Conservation (phyloP, 2,329 filamentous ascomycete genomes). For the Exophiala xenobiotica region DNA sequence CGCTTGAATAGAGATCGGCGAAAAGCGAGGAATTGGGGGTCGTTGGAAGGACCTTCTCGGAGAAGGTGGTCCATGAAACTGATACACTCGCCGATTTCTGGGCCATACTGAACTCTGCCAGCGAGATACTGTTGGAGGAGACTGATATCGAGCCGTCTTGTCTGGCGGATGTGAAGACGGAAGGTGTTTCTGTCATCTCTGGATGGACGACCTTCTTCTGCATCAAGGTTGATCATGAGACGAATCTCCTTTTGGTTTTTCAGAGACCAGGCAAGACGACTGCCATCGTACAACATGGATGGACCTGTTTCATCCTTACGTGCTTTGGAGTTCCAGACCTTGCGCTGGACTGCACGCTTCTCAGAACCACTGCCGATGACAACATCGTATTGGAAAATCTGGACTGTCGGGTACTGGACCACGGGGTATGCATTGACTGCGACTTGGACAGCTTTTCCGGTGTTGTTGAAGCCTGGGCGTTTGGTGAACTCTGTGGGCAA, state of each 20-base stretch:
- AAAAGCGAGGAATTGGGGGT: constrained; percentile 60
- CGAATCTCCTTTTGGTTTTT: constrained; percentile 48
- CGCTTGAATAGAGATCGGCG: constrained; percentile 79
- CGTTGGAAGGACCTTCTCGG: constrained; percentile 70
- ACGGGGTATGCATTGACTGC: constrained; percentile 76
- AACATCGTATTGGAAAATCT: constrained; percentile 82
- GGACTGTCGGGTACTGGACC: constrained; percentile 55
- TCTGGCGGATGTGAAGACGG: constrained; percentile 62
- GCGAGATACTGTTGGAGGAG: constrained; percentile 66
- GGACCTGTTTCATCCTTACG: constrained; percentile 58
- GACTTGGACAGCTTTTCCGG: constrained; percentile 56
- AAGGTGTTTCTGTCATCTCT: constrained; percentile 52
- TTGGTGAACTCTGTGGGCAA: constrained; percentile 37
- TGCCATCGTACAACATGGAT: constrained; percentile 76
- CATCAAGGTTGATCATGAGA: constrained; percentile 70
- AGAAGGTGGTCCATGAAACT: constrained; percentile 90
- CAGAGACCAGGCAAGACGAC: constrained; percentile 74
- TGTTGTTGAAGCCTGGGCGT: constrained; percentile 59
- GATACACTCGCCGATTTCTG: constrained; percentile 71
- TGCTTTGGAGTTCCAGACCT: constrained; percentile 68
- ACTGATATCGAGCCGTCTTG: constrained; percentile 67
- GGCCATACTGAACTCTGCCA: constrained; percentile 60
- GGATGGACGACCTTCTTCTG: constrained; percentile 52
- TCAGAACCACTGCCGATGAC: constrained; percentile 62
- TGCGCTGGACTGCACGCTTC: constrained; percentile 68